A percentile compares a stretch with the other conserved stretches of the same genome.
Conservation (phyloP, 169 alveolate species). For the Cryptosporidium viatorum region DNA sequence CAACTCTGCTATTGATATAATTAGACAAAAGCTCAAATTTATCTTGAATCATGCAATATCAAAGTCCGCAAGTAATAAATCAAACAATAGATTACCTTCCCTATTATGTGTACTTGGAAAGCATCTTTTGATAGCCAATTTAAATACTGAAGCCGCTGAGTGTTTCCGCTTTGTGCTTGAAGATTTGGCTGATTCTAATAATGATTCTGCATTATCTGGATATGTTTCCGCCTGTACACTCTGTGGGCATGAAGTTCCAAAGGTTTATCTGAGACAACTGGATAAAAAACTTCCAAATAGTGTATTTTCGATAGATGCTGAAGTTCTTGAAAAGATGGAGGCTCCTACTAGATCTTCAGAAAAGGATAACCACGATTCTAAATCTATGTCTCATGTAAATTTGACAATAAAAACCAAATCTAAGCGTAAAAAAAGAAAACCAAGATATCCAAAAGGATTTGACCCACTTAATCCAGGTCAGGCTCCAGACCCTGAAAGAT, state of each 20-base stretch:
- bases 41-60: neutral
- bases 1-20: slow-evolving; percentile 12
- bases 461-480: slow-evolving; percentile 79
- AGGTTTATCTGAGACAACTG: slow-evolving; percentile 15
- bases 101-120: slow-evolving; percentile 49
- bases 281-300: slow-evolving; percentile 29
- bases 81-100: slow-evolving; percentile 2
- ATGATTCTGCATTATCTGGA: slow-evolving; percentile 37
- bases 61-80: neutral
- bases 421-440: slow-evolving; percentile 64
- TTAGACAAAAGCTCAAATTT: slow-evolving; percentile 1
- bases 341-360: neutral
- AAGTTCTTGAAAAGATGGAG: slow-evolving; percentile 29
- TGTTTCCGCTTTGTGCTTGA: slow-evolving; percentile 42
- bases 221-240: slow-evolving; percentile 20
- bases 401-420: slow-evolving; percentile 7
- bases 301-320: slow-evolving; percentile 65
- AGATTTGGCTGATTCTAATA: slow-evolving; percentile 1
- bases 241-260: neutral
- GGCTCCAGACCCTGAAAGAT: slow-evolving; percentile 80
- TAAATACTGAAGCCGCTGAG: slow-evolving; percentile 26
- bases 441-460: slow-evolving; percentile 80
- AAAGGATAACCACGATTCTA: neutral
- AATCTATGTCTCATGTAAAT: neutral
- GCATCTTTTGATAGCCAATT: neutral